phyloP scores from a whole-genome alignment of 2,329 filamentous ascomycete species.

The Alternaria brassicicola region DNA sequence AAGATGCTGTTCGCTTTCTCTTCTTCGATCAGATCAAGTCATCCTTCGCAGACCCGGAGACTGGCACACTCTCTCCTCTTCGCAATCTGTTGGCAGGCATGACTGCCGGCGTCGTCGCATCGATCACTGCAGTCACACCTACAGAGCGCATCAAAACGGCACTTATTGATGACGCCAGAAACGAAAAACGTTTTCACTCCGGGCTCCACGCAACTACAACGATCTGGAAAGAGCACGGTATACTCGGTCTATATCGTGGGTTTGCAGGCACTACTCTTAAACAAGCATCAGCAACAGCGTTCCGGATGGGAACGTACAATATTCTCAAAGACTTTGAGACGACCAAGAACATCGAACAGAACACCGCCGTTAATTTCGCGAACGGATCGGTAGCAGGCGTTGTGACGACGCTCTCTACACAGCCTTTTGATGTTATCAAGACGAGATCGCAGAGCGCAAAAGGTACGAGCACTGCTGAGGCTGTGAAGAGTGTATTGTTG shows the following conservation, averaged over 20 bases:
- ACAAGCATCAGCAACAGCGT: slow-evolving; percentile 66
- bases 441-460: slow-evolving; percentile 66
- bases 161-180: slow-evolving; percentile 66
- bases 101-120: slow-evolving; percentile 66
- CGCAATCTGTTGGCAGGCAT: slow-evolving; percentile 69
- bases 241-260: slow-evolving; percentile 63
- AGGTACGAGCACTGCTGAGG: slow-evolving; percentile 63
- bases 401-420: slow-evolving; percentile 64
- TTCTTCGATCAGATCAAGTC: slow-evolving; percentile 70
- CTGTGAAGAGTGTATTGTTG: slow-evolving; percentile 59
- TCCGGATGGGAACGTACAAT: slow-evolving; percentile 68
- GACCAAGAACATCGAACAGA: slow-evolving; percentile 56
- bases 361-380: slow-evolving; percentile 62
- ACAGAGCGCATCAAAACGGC: slow-evolving; percentile 73
- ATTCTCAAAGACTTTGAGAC: slow-evolving; percentile 66
- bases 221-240: slow-evolving; percentile 60
- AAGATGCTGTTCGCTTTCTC: slow-evolving; percentile 70
- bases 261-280: slow-evolving; percentile 67
- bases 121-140: slow-evolving; percentile 69
- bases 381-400: slow-evolving; percentile 67
- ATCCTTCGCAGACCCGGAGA: slow-evolving; percentile 60
- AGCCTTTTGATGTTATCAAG: slow-evolving; percentile 69
- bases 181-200: slow-evolving; percentile 56
- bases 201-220: slow-evolving; percentile 58
- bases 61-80: slow-evolving; percentile 61